Percentiles rank a stretch among this genome's conserved stretches.
Conservation (phyloP, 306 rosid species). For the Fragaria ananassa region DNA sequence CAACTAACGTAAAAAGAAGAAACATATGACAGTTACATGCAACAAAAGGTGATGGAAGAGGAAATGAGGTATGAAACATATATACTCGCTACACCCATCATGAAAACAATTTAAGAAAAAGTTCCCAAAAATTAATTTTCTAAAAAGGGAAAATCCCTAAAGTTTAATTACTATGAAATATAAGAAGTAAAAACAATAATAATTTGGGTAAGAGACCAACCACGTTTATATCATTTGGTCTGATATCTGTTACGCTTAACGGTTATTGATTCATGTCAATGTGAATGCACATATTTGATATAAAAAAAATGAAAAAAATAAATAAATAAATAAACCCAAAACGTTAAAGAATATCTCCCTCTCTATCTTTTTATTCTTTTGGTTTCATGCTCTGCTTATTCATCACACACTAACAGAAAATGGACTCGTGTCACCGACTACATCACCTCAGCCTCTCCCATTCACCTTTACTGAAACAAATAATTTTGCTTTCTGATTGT, state of each 20-base stretch:
- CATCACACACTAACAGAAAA: conserved; percentile 5
- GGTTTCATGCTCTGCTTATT: not conserved
- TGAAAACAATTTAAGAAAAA: not conserved
- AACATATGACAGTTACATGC: not conserved
- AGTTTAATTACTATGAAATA: not conserved
- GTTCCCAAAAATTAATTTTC: not conserved
- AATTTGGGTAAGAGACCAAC: no score
- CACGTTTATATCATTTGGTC: no score
- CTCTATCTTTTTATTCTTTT: not conserved
- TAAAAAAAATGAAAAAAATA: no score
- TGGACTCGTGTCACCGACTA: conserved; percentile 3
- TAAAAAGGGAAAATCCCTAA: not conserved
- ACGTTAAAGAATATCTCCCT: not conserved
- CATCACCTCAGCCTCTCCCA: not conserved
- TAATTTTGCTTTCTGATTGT: not conserved
- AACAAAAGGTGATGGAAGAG: not conserved
- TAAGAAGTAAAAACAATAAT: not conserved
- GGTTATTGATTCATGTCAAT: not conserved
- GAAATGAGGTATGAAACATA: not conserved
- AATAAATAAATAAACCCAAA: not conserved
- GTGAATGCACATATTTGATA: not conserved
- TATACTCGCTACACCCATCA: not conserved
- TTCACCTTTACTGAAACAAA: not conserved
- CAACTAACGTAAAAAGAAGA: not conserved
- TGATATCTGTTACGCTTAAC: no score